Percentiles rank a stretch among this genome's conserved stretches.
Conservation (phyloP, 2,329 filamentous ascomycete genomes). For the Claviceps spartinae region DNA sequence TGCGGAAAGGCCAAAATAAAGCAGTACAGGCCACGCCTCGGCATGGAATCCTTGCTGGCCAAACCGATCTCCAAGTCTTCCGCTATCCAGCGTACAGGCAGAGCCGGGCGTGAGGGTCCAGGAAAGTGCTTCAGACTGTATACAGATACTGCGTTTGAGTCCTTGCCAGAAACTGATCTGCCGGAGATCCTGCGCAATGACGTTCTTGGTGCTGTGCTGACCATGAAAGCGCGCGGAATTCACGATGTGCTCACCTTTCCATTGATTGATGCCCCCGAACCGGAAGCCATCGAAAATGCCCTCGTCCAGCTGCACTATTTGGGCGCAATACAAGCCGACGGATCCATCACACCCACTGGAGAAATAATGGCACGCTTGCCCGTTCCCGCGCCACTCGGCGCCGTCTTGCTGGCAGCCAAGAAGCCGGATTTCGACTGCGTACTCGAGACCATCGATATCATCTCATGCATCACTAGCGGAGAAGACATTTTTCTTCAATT, state of each 20-base stretch:
- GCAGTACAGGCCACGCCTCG: constrained; percentile 71
- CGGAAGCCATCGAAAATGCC: constrained; percentile 68
- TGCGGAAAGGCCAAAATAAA: constrained; percentile 91
- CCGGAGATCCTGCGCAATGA: constrained; percentile 90
- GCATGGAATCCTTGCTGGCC: constrained; percentile 78
- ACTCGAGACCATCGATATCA: constrained; percentile 74
- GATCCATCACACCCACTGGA: constrained; percentile 60
- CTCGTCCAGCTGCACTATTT: constrained; percentile 69
- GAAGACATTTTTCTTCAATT: constrained; percentile 50
- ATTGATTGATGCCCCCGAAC: constrained; percentile 67
- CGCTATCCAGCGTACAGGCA: constrained; percentile 79
- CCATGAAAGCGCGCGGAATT: constrained; percentile 85
- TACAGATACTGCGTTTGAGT: constrained; percentile 61
- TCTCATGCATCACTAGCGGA: constrained; percentile 48
- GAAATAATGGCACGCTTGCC: constrained; percentile 71
- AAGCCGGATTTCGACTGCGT: constrained; percentile 59
- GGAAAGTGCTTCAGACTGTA: constrained; percentile 87
- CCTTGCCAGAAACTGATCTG: constrained; percentile 57
- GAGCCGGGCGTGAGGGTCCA: constrained; percentile 81
- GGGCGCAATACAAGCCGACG: constrained; percentile 58
- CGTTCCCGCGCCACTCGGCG: constrained; percentile 64
- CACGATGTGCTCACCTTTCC: constrained; percentile 72
- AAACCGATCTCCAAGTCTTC: constrained; percentile 90
- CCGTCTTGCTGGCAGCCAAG: constrained; percentile 70
- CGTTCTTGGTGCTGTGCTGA: constrained; percentile 70